Evolutionary conservation across 495 filamentous ascomycete species (phyloP), one percentile per base, ranked within the genome.

Genomic region (Cryomyces antarcticus): DNA sequence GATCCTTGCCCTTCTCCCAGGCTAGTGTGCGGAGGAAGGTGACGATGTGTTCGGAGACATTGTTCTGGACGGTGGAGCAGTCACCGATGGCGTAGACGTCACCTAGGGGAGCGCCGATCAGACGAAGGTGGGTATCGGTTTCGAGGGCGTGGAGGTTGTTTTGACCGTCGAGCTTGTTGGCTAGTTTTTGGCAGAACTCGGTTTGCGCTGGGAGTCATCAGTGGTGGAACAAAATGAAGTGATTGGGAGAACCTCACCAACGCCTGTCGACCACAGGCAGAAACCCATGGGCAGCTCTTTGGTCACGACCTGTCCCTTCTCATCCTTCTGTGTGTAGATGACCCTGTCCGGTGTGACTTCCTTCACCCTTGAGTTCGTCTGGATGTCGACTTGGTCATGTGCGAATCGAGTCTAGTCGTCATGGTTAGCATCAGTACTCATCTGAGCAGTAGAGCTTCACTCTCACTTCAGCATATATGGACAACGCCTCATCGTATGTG

Each of bases 11-110:
- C 46, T 80, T 83, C 57, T 94, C 84, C 79, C 82, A 95, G 28
- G 89, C 86, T 10, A 93, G 69, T 4, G 75, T 86, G 45, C 86
- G 85, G 6, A 97, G 67, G 62, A 96, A 96, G 11, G 71, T 71
- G 39, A 93, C 66, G 48, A 96, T 75, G 64, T 94, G 77, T 47
- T 82, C 78, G 24, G 83, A 80, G 5, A 93, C 63, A 54, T 96
- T 96, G 65, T 96, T 96, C 52, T 96, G 92, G 0, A 96, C 92
- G 0, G 89, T 96, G 9, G 80, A 65, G 63, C 89, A 95, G 60
- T 99, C 92, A n/a, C 92, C 92, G 42, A 99, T 82, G 39, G 84
- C 84, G 57, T 99, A 99, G 30, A 99, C 83, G 52, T 95, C 89
- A 34, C 92, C 89, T 0, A 96, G 65, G 0, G 89, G 92, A 0